Evolutionary conservation across 306 rosid species (phyloP).

Genomic region (Coriaria nepalensis): DNA sequence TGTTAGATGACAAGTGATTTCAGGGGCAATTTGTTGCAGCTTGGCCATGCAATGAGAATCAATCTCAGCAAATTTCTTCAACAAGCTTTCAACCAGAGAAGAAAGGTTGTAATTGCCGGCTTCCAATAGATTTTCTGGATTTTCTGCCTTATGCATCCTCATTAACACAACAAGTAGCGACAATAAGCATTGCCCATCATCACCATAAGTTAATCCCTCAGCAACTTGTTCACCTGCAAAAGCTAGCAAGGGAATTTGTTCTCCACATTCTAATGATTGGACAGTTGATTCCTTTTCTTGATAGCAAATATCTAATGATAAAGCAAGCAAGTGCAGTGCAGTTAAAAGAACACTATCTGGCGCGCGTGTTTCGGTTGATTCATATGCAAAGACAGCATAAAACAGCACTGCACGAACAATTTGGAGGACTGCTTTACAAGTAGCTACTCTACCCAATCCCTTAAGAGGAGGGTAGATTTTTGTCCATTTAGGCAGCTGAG

Average conservation of each 20-base stretch:
- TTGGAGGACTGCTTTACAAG: constrained; percentile 69
- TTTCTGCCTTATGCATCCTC: constrained; percentile 53
- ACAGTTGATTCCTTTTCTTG: constrained; percentile 44
- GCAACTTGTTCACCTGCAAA: constrained; percentile 45
- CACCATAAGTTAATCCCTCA: constrained; percentile 30
- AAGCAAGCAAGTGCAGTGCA: constrained; percentile 75
- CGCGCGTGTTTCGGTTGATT: constrained; percentile 67
- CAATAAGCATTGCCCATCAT: constrained; percentile 65
- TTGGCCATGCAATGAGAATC: constrained; percentile 55
- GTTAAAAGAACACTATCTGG: constrained; percentile 70
- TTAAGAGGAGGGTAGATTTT: constrained; percentile 61
- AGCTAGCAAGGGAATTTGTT: constrained; percentile 52
- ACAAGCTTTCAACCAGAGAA: constrained; percentile 49
- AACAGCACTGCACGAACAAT: constrained; percentile 71
- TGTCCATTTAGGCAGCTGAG: constrained; percentile 78
- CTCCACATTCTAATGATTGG: constrained; percentile 20
- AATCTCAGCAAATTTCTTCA: constrained; percentile 78
- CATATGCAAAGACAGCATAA: constrained; percentile 63
- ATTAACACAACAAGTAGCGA: constrained; percentile 77
- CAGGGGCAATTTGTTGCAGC: constrained; percentile 70
- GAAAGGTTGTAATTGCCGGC: constrained; percentile 55
- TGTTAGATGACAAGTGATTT: constrained; percentile 35
- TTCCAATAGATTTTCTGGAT: constrained; percentile 35
- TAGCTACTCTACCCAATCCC: constrained; percentile 69
- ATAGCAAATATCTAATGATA: constrained; percentile 67